Evolutionary conservation across 225 moss, liverwort and hornwort species (phyloP).

Genomic region (Marchantia polymorpha): DNA sequence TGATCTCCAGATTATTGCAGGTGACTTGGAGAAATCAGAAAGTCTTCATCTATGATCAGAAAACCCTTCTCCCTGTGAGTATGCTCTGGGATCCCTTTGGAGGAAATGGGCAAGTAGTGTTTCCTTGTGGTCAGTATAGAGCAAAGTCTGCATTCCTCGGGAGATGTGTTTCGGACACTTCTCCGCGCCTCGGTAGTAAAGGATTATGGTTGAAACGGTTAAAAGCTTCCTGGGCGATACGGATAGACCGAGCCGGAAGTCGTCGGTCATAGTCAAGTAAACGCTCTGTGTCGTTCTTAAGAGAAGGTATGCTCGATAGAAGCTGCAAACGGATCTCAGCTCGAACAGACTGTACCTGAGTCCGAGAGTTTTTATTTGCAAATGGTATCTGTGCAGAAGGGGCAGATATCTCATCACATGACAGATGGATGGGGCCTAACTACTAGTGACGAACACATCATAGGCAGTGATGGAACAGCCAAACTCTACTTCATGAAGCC

Average conservation of each 20-base stretch:
- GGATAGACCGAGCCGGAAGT: too few relatives aligned
- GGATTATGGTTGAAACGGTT: too few relatives aligned
- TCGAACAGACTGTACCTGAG: neutral
- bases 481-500: slow-evolving; percentile 91
- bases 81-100: neutral
- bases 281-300: too few relatives aligned
- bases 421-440: slow-evolving; percentile 98
- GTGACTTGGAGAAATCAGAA: slow-evolving; percentile 75
- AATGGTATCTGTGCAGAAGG: slow-evolving; percentile 41
- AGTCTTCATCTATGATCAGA: slow-evolving; percentile 74
- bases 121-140: too few relatives aligned
- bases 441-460: slow-evolving; percentile 59
- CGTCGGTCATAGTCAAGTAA: too few relatives aligned
- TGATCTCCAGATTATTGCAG: slow-evolving; percentile 72
- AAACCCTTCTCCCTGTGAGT: slow-evolving; percentile 58
- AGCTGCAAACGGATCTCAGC: neutral
- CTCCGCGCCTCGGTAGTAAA: too few relatives aligned
- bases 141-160: too few relatives aligned
- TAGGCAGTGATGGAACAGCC: slow-evolving; percentile 95
- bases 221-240: too few relatives aligned
- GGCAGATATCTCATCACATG: slow-evolving; percentile 71
- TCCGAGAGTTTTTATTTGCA: too few relatives aligned
- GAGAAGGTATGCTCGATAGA: too few relatives aligned
- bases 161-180: too few relatives aligned
- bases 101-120: neutral